A percentile compares a stretch with the other conserved stretches of the same genome.
These are phyloP conservation scores for Ophiocordyceps camponoti-rufipedis DNA, from an alignment of 2,329 filamentous ascomycete species.

Conservation along the genomic window DNA sequence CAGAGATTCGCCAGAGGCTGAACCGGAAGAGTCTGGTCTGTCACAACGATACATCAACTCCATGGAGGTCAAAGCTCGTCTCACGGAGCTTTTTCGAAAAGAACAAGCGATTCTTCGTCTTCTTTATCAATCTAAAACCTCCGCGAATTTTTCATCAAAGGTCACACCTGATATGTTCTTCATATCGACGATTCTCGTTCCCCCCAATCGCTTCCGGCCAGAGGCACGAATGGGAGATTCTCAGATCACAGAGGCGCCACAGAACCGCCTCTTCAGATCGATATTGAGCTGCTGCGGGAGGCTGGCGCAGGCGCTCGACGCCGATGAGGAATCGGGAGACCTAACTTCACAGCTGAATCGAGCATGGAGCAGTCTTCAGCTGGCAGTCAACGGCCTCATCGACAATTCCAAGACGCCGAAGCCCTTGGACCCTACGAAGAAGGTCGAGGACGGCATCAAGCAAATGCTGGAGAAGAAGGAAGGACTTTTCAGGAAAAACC, in stretches of 20 bases:
- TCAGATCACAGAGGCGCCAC: conserved; percentile 70
- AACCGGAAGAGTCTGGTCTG: conserved; percentile 4
- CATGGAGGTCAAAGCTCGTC: conserved; percentile 63
- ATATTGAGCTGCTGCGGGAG: conserved; percentile 60
- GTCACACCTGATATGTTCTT: conserved; percentile 90
- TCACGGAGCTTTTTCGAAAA: conserved; percentile 67
- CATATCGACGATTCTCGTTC: conserved; percentile 67
- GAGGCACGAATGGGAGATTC: conserved; percentile 67
- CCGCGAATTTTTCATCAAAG: conserved; percentile 32
- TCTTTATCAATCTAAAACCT: conserved; percentile 64
- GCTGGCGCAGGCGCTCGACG: conserved; percentile 49
- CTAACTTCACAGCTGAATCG: conserved; percentile 42
- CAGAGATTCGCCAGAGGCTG: conserved; percentile 19
- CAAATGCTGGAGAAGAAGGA: conserved; percentile 98
- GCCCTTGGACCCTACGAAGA: conserved; percentile 56
- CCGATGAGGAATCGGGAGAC: conserved; percentile 20
- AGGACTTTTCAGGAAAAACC: conserved; percentile 93
- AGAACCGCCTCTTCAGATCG: conserved; percentile 74
- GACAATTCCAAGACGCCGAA: conserved; percentile 77
- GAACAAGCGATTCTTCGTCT: conserved; percentile 70
- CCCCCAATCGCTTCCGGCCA: conserved; percentile 81
- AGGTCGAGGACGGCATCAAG: conserved; percentile 87
- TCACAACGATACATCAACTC: conserved; percentile 63
- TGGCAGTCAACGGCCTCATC: conserved; percentile 80
- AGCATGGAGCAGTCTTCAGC: conserved; percentile 70